Conservation (phyloP, 2,329 filamentous ascomycete species). For the Fusarium tanahbumbuense region DNA sequence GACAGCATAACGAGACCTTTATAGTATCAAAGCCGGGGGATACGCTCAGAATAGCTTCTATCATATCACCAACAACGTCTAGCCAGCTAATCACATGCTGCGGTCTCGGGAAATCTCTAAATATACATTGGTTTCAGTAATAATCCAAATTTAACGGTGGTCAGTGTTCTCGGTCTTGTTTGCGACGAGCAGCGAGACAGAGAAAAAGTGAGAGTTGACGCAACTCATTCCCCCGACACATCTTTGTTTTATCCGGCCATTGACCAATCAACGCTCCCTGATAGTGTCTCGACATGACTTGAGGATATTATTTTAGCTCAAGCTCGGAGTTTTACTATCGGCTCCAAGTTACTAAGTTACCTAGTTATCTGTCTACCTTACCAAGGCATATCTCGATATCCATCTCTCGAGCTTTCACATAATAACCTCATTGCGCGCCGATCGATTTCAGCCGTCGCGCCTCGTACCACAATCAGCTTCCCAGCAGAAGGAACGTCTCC, state of each 20-base stretch:
- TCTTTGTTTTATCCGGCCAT: slow-evolving; percentile 43
- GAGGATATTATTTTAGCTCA: slow-evolving; percentile 39
- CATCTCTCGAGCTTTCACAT: slow-evolving; percentile 40
- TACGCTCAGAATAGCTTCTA: slow-evolving; percentile 19
- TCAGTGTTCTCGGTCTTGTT: slow-evolving; percentile 39
- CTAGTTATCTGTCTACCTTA: slow-evolving; percentile 18
- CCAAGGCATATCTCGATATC: slow-evolving; percentile 16
- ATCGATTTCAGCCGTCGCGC: slow-evolving; percentile 7
- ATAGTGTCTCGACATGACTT: slow-evolving; percentile 45
- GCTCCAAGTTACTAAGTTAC: neutral
- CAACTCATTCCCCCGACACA: slow-evolving; percentile 42
- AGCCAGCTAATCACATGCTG: slow-evolving; percentile 13
- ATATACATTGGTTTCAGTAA: slow-evolving; percentile 2
- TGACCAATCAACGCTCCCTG: slow-evolving; percentile 49
- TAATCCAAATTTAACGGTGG: neutral
- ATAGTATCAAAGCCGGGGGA: slow-evolving; percentile 11
- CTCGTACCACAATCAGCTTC: slow-evolving; percentile 4
- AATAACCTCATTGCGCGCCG: slow-evolving; percentile 26
- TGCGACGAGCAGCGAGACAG: slow-evolving; percentile 39
- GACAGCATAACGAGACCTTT: slow-evolving; percentile 36
- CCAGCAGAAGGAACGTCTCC: slow-evolving; percentile 37
- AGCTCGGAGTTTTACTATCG: slow-evolving; percentile 32
- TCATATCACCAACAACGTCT: slow-evolving; percentile 7
- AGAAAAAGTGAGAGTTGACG: slow-evolving; percentile 34
- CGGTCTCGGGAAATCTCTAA: slow-evolving; percentile 13